Evolutionary conservation across 306 rosid species (phyloP), one percentile per base, ranked within the genome.

Genomic region (Sechiopsis laciniata): DNA sequence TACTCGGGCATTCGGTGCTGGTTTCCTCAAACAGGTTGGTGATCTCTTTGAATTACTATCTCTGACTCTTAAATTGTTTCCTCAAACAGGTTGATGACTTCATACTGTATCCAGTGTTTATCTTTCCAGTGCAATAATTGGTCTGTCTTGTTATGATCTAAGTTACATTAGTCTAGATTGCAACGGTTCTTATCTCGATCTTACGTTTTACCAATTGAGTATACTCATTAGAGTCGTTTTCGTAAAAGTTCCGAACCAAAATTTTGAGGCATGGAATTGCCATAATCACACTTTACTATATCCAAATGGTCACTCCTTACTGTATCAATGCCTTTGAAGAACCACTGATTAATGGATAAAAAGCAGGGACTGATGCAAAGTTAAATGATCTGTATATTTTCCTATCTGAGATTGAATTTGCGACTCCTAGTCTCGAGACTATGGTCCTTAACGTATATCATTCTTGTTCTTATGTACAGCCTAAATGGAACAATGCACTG

Each of bases 1-100:
- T 71, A 91, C 99, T 5, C 86, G 97, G 20, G 97, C 99, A 9
- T 95, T 91, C 55, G 99, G 99, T 66, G 97, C 99, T 5, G 99
- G 97, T 72, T 95, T 89, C 81, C 97, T 95, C 79, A 95, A 95
- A 84, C 96, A 91, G 99, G 99, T 95, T 76, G 26, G 62, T 53
- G 10, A 71, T 51, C 61, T 14, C 21, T 45, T 45, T 45, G 51
- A 10, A 67, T 24, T 14, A 7, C 48, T 16, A 24, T 50, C 51
- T 32, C 16, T 68, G 17, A 14, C 13, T 37, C 7, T 37, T 3
- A n/a, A n/a, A n/a, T n/a, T n/a, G 97, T 72, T 95, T 89, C 81
- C 97, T 95, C 79, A 95, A 95, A 84, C 96, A 91, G 99, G 99
- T 95, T 76, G 26, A 50, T 53, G 46, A 6, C 46, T 40, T 40